Evolutionary conservation across 2,329 filamentous ascomycete genomes (phyloP), one percentile per base, ranked within the genome.

Genomic region (Allantophomopsis cytisporea): DNA sequence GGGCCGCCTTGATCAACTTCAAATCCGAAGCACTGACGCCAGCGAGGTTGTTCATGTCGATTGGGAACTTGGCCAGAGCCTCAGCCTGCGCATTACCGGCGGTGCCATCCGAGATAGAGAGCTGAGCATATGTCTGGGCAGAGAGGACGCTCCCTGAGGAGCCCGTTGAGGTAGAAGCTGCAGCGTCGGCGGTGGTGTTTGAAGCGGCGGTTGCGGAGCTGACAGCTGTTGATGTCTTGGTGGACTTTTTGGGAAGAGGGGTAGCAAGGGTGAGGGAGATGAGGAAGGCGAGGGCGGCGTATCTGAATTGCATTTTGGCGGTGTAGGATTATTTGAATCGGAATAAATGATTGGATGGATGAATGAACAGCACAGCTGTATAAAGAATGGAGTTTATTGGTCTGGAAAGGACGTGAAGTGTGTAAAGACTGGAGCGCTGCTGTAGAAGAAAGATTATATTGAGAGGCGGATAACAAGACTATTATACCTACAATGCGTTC

Each of bases 1-100:
- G 70, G 44, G 70, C 68, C 3, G 59, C 62, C 46, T 66, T 60
- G 37, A 75, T 57, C 47, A 69, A 62, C 21, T 61, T 58, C 16
- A 71, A 50, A 44, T 76, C 71, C 6, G 55, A 58, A 14, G 60
- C 41, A 20, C 63, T 61, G 18, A 72, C 67, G 10, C 53, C 55
- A 6, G 53, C 57, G 1, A 61, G 59, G 40, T 66, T 60, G 36
- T 57, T 59, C 8, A 64, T 51, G 47, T 72, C 60, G 36, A 63
- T 56, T 66, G 47, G 41, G 56, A 50, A 62, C 60, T 61, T 57
- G 2, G 37, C 41, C 12, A 59, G 47, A 4, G 65, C 66, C 43
- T 68, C 60, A 14, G 61, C 47, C 40, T 64, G 43, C 15, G 63
- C 66, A 41, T 59, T 61, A 31, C 66, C 66, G 13, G 66, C 65